Evolutionary conservation across 202 grass and related monocot species (phyloP), one percentile per base, ranked within the genome.

Genomic region (Zizania palustris): DNA sequence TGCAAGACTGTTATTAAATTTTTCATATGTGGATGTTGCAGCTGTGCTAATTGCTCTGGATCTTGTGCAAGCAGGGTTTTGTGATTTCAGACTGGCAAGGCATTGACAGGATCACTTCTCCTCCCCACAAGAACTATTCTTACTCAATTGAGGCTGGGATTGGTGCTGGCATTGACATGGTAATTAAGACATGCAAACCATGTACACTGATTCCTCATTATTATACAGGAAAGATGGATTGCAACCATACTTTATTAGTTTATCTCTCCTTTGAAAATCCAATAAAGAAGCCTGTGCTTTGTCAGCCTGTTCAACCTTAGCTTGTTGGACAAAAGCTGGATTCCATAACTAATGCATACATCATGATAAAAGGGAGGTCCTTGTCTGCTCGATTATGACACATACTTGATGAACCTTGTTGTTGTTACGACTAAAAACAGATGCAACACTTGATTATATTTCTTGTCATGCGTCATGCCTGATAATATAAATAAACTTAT

Each of bases 81-180:
- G 83, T 97, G 54, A 97, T 97, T 75, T 88, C 93, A 1, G 93
- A 97, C 75, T 97, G 88, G 81, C 57, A 91, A 84, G 93, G 88
- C 9, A 87, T 97, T 69, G 88, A 97, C 80, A 82, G 67, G 40
- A 83, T 97, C 57, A 97, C 85, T 45, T 73, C 20, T 49, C 93
- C 93, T 57, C 16, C 83, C 0, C 70, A 78, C 15, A 9, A 71
- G 16, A 97, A 93, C 69, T 97, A 97, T 50, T 85, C 90, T 5
- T 97, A 91, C 44, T 97, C 93, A 39, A 45, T 97, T 48, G 83
- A 91, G 67, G 90, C 83, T 58, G 82, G 85, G 28, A 12, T 97
- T 75, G 87, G 80, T 53, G 93, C 93, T 14, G 93, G 93, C 20
- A 79, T 97, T 56, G 93, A 93, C 70, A 97, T 97, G 93, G 90